Evolutionary conservation across 2,329 filamentous ascomycete species (phyloP), one percentile per base, ranked within the genome.

Genomic region (Fusarium nodosum): DNA sequence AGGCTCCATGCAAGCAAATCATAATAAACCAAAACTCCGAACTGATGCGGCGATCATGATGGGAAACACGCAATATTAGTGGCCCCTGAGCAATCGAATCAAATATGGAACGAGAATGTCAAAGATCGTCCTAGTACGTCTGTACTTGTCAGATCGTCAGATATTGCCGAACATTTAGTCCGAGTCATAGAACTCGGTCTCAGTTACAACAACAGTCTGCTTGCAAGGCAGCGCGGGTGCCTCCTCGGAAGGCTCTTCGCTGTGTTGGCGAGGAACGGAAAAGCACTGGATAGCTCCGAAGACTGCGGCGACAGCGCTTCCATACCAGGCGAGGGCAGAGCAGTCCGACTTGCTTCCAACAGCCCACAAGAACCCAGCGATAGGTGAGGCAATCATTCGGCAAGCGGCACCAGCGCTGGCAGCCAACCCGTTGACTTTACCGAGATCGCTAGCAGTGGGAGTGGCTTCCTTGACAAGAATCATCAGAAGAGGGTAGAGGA

Each of bases 401-500:
- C 88, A 91, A 9, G 87, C 88, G 9, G 88, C 89, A 28, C 88
- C 88, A 4, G 87, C 88, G 60, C 87, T 90, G 52, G 89, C 89
- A 24, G 89, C 88, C 44, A 91, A 77, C 7, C 89, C 89, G 64
- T 91, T 91, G 71, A 91, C 86, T 71, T 85, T 88, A 53, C 89
- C 89, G 39, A 91, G 80, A 9, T 88, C 84, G 42, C 80, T 81
- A 9, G 82, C 79, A 33, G 82, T 84, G 3, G 88, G 87, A 1
- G 87, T 89, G 3, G 88, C 87, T 73, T 91, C 87, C 78, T 91
- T 91, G 82, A 91, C 86, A 33, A 91, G 81, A 70, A 91, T 91
- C 45, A 91, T 81, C 38, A 91, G 83, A 7, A 90, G 82, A 4
- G 89, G 89, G 73, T 90, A 91, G n/a, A 90, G 81, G 56, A 89